phyloP scores from a whole-genome alignment of 1,284 basidiomycete genomes.

The Ceratobasidium sp. region DNA sequence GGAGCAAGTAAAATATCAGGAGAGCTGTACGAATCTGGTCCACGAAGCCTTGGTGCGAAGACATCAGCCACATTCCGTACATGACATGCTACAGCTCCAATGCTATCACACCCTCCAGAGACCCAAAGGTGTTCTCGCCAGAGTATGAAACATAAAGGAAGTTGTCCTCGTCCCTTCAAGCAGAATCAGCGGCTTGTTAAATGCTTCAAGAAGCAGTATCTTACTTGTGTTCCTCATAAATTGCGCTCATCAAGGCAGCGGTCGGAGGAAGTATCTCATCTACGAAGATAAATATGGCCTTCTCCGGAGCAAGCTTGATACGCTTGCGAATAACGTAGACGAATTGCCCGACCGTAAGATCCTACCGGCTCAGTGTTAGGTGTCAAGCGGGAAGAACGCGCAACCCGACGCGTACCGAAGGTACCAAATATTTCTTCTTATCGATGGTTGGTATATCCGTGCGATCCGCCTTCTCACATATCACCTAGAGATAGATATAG shows the following conservation, averaged over 20 bases:
- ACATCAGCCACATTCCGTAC: too few species aligned
- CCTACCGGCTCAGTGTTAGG: constrained; percentile 58
- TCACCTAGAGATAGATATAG: constrained; percentile 70
- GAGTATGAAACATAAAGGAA: constrained; percentile 97
- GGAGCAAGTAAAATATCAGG: not conserved
- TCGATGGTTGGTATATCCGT: constrained; percentile 99
- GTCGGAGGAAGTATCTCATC: constrained; percentile 98
- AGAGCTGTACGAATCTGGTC: too few species aligned
- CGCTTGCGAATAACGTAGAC: constrained; percentile 99
- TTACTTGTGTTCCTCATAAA: constrained; percentile 99
- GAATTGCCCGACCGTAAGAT: constrained; percentile 98
- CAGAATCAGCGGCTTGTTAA: constrained; percentile 43
- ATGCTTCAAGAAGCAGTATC: constrained; percentile 46
- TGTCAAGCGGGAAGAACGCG: not conserved
- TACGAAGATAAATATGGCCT: constrained; percentile 99
- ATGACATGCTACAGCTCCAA: constrained; percentile 10
- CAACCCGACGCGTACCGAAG: constrained; percentile 68
- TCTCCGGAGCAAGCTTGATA: constrained; percentile 99
- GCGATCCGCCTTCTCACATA: constrained; percentile 99
- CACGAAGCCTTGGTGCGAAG: too few species aligned
- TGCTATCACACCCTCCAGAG: constrained; percentile 17
- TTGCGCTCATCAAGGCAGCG: constrained; percentile 97
- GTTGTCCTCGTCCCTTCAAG: constrained; percentile 87
- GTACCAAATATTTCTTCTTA: constrained; percentile 99
- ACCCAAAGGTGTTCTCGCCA: constrained; percentile 94